Evolutionary conservation across 345 rosid species (phyloP), one percentile per base, ranked within the genome.

Genomic region (Dovyalis caffra): DNA sequence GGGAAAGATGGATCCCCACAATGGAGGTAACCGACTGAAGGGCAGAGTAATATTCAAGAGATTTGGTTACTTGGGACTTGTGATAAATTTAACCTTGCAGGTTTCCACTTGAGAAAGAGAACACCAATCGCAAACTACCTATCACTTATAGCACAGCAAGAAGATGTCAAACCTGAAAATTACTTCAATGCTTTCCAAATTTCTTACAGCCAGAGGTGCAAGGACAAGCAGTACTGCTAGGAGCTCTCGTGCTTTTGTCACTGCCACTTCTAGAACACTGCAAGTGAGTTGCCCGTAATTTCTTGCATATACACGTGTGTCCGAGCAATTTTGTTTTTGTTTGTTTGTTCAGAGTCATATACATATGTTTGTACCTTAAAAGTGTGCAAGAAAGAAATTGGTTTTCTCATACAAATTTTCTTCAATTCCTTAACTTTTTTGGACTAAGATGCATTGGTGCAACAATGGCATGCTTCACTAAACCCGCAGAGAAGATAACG

Each of bases 121-220:
- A 1, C 12, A 56, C 0, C 51, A 64, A 40, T 9, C 14, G 20
- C 45, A 45, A 26, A 37, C 31, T 45, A 16, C 23, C 1, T 10
- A 14, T 9, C 32, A 31, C 45, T 29, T 2, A 29, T 10, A 9
- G 6, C 29, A 12, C 11, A 5, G 2, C 47, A 23, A n/a, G 53
- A 78, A 66, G 3, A 84, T 81, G 87, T 28, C 76, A 32, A 12
- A 51, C 71, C 20, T 64, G 35, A 78, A 64, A 51, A 43, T 23
- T 38, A n/a, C 53, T 18, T 37, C 81, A 57, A 70, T 25, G 29
- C 34, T 73, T 3, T 56, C 77, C 56, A 76, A 35, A 32, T 70
- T 64, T 16, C 38, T 79, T 8, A 21, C 65, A 0, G 29, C 66
- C 34, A 8, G 8, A 8, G 49, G 20, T 29, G 49, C 23, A 56